phyloP scores from a whole-genome alignment of 169 alveolate genomes.

The Neospora caninum region DNA sequence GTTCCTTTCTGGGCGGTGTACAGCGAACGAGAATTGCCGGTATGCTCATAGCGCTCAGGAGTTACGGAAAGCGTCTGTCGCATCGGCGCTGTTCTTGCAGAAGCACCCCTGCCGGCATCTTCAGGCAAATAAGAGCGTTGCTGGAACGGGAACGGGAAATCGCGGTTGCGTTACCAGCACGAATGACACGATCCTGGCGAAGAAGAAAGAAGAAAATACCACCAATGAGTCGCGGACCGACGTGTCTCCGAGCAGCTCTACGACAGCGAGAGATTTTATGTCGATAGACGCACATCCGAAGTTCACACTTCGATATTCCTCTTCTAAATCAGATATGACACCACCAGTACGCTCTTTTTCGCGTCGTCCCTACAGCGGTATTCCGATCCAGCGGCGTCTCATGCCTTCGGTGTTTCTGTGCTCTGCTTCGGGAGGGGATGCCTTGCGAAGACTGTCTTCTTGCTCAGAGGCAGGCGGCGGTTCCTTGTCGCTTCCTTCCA shows the following conservation, averaged over 20 bases:
- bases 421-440: not conserved
- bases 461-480: not conserved
- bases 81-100: slow-evolving; percentile 1
- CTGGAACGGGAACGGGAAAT: not conserved
- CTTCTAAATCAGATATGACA: not conserved
- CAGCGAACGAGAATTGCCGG: not conserved
- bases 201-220: not conserved
- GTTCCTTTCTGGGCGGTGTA: not conserved
- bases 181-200: not conserved
- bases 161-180: not conserved
- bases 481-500: not conserved
- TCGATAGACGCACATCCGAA: not conserved
- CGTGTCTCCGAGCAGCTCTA: not conserved
- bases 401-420: not conserved
- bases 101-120: not conserved
- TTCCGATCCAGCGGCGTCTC: not conserved
- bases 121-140: not conserved
- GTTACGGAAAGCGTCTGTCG: not conserved
- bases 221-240: not conserved
- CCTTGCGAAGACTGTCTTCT: not conserved
- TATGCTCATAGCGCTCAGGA: not conserved
- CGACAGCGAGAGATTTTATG: not conserved
- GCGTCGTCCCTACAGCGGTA: not conserved
- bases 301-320: not conserved
- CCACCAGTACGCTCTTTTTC: not conserved